Base-by-base conservation (phyloP, 495 filamentous ascomycete genomes). In the Xylaria nigripes region DNA sequence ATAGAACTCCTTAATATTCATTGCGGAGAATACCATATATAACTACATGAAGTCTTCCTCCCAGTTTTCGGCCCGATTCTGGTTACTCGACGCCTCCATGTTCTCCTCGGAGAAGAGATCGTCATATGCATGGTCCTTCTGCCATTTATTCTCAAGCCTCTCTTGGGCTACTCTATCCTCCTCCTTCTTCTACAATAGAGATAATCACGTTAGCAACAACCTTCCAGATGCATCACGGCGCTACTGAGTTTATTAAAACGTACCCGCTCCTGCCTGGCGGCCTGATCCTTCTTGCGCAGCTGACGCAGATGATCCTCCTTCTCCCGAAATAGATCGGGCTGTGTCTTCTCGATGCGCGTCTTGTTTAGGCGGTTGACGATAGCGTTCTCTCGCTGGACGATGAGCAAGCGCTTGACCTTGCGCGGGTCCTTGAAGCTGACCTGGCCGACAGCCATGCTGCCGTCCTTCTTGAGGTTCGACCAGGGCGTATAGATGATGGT, bases 291-390 rank as follows among this genome's bases (percentile, higher is more conserved):
- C 62, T 81, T 81, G 30, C 86, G 75, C 54, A 88, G 73, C 68
- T 82, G 78, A 59, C 82, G 83, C 61, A 85, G 64, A 45, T 80
- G 76, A 21, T 86, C 82, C 55, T 93, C 90, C 64, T 86, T 89
- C 71, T 95, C 89, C 54, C 81, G 75, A 15, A 72, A 70, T 15
- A 98, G 79, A 61, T 95, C 89, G 1, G 91, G 87, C 64, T 84
- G 86, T 27, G 45, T 34, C 64, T 86, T 86, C 68, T 96, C 89
- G 12, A 84, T 80, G 57, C 86, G 89, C 25, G 94, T 98, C 77
- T 98, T 98, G 71, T 95, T 94, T 42, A 98, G 82, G 21, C 93
- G 84, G 75, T 98, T 98, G 76, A 98, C 81, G 62, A 93, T 92
- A 27, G 81, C 70, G 68, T 97, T 97, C 60, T 89, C 86, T 45